phyloP scores from a whole-genome alignment of 176 grass and related monocot species.

The Phyllostachys edulis region DNA sequence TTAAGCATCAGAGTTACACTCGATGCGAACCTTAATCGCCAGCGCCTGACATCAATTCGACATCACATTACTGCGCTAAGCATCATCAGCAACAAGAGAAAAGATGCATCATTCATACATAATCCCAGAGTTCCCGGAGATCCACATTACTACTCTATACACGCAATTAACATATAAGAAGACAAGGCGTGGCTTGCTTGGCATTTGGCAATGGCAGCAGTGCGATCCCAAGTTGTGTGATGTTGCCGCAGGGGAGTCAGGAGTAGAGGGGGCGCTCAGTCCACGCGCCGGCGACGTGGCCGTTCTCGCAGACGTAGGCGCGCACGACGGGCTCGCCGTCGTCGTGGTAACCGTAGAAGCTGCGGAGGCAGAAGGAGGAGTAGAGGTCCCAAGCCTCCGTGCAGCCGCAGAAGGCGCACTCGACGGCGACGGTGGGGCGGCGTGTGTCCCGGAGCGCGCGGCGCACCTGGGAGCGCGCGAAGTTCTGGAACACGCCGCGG shows the following conservation, averaged over 20 bases:
- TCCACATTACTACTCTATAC: neutral
- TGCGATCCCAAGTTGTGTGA: neutral
- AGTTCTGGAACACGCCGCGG: constrained; percentile 83
- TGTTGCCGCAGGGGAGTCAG: constrained; percentile 10
- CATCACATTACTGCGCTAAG: neutral
- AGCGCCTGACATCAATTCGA: neutral
- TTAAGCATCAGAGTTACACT: constrained; percentile 6
- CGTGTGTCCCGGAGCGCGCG: constrained; percentile 68
- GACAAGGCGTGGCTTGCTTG: neutral
- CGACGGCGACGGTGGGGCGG: constrained; percentile 56
- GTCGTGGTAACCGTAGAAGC: constrained; percentile 91
- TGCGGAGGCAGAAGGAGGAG: constrained; percentile 87
- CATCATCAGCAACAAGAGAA: neutral
- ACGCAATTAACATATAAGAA: neutral
- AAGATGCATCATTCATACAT: neutral
- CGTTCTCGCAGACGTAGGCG: constrained; percentile 93
- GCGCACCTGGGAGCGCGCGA: constrained; percentile 74
- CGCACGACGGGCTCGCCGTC: constrained; percentile 92
- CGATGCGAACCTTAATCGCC: neutral
- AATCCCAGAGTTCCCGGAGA: neutral
- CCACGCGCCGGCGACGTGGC: constrained; percentile 91
- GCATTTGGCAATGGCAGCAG: neutral
- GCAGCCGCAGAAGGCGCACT: constrained; percentile 80
- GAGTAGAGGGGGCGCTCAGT: constrained; percentile 84
- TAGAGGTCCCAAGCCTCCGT: constrained; percentile 82